phyloP scores from a whole-genome alignment of 2,329 filamentous ascomycete genomes.

The Rhinocladiella similis region DNA sequence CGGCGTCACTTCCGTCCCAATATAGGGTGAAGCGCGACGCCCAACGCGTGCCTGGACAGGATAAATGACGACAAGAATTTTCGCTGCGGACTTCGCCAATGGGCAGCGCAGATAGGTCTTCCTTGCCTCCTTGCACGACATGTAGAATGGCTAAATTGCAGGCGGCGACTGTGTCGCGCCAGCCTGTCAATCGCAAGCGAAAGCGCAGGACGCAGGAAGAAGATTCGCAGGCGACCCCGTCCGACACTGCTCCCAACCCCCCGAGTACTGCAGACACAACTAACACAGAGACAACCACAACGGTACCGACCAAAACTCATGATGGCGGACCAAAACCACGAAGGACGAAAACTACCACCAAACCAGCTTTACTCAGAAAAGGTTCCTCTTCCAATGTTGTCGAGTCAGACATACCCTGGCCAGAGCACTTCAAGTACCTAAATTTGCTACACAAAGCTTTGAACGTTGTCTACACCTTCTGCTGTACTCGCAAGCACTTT shows the following conservation, averaged over 20 bases:
- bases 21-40: not conserved
- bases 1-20: too few species aligned
- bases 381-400: conserved; percentile 49
- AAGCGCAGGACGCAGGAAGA: conserved; percentile 43
- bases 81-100: not conserved
- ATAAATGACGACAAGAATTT: not conserved
- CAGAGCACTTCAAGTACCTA: conserved; percentile 69
- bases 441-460: conserved; percentile 78
- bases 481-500: conserved; percentile 86
- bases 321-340: conserved; percentile 57
- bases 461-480: conserved; percentile 93
- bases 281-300: conserved; percentile 39
- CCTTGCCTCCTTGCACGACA: not conserved
- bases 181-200: conserved; percentile 41
- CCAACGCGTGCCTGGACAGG: not conserved
- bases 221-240: conserved; percentile 2
- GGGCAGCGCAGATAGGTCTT: not conserved
- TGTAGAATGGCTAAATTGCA: conserved; percentile 41
- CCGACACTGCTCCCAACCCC: not conserved
- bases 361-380: conserved; percentile 39
- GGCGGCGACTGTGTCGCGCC: conserved; percentile 43
- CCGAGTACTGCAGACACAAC: not conserved
- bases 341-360: conserved; percentile 42
- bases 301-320: conserved; percentile 56
- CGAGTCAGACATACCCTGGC: conserved; percentile 67